Evolutionary conservation across 139 green algal species (phyloP), one percentile per base, ranked within the genome.

Genomic region (Zygnema cylindricum): DNA sequence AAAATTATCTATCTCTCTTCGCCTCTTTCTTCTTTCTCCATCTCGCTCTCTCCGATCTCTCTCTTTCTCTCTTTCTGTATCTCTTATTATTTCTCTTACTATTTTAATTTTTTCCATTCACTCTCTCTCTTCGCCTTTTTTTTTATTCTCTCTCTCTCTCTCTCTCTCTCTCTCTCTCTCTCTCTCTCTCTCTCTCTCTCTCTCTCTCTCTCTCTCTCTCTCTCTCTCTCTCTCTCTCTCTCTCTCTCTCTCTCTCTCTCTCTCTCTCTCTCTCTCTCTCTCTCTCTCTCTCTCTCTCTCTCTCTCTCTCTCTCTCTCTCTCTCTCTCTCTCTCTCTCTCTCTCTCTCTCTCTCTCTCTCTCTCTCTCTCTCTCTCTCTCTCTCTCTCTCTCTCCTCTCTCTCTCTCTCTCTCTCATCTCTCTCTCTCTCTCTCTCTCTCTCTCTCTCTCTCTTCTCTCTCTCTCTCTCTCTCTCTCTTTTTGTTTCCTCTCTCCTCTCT

Each of bases 201-300:
- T n/a, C n/a, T n/a, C n/a, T n/a, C n/a, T n/a, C n/a, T n/a, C n/a
- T n/a, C n/a, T n/a, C 49, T 16, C 49, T 63, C 49, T 63, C 7
- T 3, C 49, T 63, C 11, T 25, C 49, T 16, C 49, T 63, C 7
- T 79, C 3, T 16, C 42, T 16, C 38, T 16, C 43, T 16, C 11
- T 16, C 43, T 16, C 71, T 42, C 71, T 79, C 7, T 79, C 38
- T 79, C 36, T 79, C 7, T 16, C 71, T 42, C 71, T 42, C 7
- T 79, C 71, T 79, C 71, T 42, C 71, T 79, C 38, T 25, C 49
- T 42, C 38, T 42, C 71, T 42, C 38, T 79, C 71, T 79, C 71
- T 42, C 71, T 79, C 71, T 79, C 71, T 42, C 71, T 79, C 43
- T 16, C 11, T 54, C 36, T 42, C 11, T 16, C 11, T 54, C 38